Conservation (phyloP, 176 grass and related monocot genomes). For the Zizania latifolia region DNA sequence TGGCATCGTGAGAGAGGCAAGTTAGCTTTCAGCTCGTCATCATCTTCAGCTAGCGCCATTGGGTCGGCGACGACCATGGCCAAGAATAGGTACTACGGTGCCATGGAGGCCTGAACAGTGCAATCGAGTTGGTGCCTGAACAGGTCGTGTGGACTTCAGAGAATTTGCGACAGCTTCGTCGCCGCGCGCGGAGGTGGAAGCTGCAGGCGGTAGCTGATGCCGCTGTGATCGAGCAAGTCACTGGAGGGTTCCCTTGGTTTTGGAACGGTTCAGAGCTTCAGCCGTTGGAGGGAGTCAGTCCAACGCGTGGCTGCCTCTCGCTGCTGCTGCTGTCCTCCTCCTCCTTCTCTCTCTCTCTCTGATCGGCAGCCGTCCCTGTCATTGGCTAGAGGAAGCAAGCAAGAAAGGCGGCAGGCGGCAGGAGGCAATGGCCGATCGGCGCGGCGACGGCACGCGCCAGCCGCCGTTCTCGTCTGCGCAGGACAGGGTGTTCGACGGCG, state of each 20-base stretch:
- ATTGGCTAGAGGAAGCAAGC: background rate
- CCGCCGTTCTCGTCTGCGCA: constrained; percentile 15
- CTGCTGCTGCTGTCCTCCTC: background rate
- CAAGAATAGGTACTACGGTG: too few relatives aligned
- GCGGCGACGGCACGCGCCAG: constrained; percentile 21
- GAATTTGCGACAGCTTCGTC: too few relatives aligned
- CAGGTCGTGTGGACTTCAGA: too few relatives aligned
- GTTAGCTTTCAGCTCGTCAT: background rate
- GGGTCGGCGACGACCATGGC: background rate
- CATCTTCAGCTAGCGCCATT: background rate
- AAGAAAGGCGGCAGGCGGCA: constrained; percentile 7
- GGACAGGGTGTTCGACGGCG: constrained; percentile 44
- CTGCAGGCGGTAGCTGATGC: background rate
- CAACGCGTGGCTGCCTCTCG: too few relatives aligned
- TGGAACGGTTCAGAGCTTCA: background rate
- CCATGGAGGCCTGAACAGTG: too few relatives aligned
- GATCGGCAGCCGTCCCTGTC: constrained; percentile 27
- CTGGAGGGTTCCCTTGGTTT: background rate
- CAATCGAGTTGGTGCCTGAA: too few relatives aligned
- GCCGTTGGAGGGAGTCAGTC: background rate
- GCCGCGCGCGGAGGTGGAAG: too few relatives aligned
- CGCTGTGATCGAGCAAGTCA: background rate
- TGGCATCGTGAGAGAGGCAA: background rate
- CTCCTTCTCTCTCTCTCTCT: background rate
- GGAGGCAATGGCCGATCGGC: constrained; percentile 31